A percentile compares a stretch with the other conserved stretches of the same genome.
phyloP scores from a whole-genome alignment of 805 yeast species.

The Yarrowia yakushimensis region DNA sequence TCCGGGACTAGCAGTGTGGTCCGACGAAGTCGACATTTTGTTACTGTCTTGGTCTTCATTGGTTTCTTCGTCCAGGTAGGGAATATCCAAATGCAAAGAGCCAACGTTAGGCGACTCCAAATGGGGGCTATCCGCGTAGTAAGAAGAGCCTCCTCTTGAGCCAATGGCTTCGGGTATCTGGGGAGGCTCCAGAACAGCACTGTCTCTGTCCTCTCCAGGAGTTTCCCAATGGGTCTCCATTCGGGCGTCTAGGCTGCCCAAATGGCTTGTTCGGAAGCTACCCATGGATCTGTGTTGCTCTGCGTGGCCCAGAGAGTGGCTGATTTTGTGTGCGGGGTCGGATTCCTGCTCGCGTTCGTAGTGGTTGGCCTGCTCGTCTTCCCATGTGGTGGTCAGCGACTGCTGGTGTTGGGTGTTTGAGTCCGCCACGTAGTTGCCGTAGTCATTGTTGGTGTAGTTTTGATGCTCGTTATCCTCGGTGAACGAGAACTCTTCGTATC shows the following conservation, averaged over 20 bases:
- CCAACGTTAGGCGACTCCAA: slow-evolving; percentile 2
- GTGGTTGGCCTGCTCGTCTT: slow-evolving; percentile 8
- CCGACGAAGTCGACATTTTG: slow-evolving; percentile 5
- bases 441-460: not conserved
- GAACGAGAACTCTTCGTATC: slow-evolving; percentile 11
- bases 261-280: not conserved
- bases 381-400: slow-evolving; percentile 1
- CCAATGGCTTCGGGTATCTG: not conserved
- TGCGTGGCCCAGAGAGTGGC: slow-evolving; percentile 11
- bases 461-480: slow-evolving; percentile 2
- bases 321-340: slow-evolving; percentile 10
- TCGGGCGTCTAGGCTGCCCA: slow-evolving; percentile 9
- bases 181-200: not conserved
- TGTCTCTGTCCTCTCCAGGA: slow-evolving; percentile 7
- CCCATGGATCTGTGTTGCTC: slow-evolving; percentile 4
- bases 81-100: slow-evolving; percentile 3
- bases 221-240: slow-evolving; percentile 20
- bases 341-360: not conserved
- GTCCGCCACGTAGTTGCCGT: slow-evolving; percentile 2
- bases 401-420: not conserved
- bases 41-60: not conserved
- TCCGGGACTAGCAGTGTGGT: not conserved
- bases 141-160: slow-evolving; percentile 4
- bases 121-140: slow-evolving; percentile 11
- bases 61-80: slow-evolving; percentile 13